Evolutionary conservation across 1,284 basidiomycete genomes (phyloP).

Genomic region (Tylopilus orsonianus): DNA sequence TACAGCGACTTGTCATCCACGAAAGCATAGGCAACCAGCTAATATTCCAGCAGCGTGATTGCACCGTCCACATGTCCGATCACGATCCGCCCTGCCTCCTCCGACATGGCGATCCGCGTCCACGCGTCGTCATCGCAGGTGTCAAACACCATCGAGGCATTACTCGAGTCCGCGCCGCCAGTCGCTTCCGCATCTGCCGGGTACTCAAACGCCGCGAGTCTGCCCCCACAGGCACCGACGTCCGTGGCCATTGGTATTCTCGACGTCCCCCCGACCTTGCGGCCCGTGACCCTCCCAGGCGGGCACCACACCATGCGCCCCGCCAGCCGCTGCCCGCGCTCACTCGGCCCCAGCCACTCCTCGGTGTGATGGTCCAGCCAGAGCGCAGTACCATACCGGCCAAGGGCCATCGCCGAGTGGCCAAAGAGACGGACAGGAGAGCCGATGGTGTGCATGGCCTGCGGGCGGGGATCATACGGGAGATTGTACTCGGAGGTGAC

Average conservation of each 20-base stretch:
- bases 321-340: constrained; percentile 58
- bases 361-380: constrained; percentile 65
- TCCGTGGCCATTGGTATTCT: too few species aligned
- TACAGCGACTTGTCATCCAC: too few species aligned
- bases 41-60: constrained; percentile 53
- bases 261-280: background rate
- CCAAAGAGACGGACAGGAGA: constrained; percentile 62
- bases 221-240: too few species aligned
- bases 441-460: constrained; percentile 43
- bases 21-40: too few species aligned
- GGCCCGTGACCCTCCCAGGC: too few species aligned
- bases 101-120: constrained; percentile 54
- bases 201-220: too few species aligned
- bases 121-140: constrained; percentile 49
- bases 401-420: constrained; percentile 52
- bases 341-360: constrained; percentile 45
- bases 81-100: constrained; percentile 58
- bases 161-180: background rate
- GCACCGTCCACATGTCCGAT: constrained; percentile 50
- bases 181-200: background rate
- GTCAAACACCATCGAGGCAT: constrained; percentile 44
- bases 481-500: constrained; percentile 36
- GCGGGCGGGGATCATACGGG: constrained; percentile 47
- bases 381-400: constrained; percentile 58
- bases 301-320: constrained; percentile 35